A percentile compares a stretch with the other conserved stretches of the same genome.
Evolutionary conservation across 2,329 filamentous ascomycete genomes (phyloP).

Genomic region (Fusarium sp.): DNA sequence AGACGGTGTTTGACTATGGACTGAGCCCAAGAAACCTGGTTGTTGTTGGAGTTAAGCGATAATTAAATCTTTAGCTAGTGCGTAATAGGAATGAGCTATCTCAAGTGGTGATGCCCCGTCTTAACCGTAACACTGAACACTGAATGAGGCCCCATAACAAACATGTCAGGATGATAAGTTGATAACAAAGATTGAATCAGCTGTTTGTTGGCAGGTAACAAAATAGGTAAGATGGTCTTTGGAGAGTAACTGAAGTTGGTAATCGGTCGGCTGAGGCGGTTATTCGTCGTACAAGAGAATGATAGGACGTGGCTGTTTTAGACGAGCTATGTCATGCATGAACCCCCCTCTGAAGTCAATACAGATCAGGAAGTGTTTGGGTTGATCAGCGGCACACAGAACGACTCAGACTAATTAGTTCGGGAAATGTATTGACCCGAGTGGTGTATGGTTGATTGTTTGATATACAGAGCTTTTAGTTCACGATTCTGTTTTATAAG

Average conservation of each 20-base stretch:
- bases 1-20: conserved; percentile 90
- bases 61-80: conserved; percentile 35
- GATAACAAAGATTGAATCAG: conserved; percentile 9
- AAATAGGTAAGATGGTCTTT: conserved; percentile 27
- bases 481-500: neutral
- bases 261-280: conserved; percentile 37
- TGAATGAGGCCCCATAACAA: conserved; percentile 5
- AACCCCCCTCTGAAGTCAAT: conserved; percentile 35
- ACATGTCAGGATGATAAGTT: conserved; percentile 13
- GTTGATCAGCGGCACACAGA: conserved; percentile 27
- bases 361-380: conserved; percentile 21
- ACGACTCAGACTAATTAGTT: conserved; percentile 2
- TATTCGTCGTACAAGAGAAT: conserved; percentile 32
- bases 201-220: conserved; percentile 8
- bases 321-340: conserved; percentile 49
- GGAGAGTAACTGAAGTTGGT: conserved; percentile 24
- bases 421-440: conserved; percentile 11
- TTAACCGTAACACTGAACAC: conserved; percentile 8
- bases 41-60: conserved; percentile 88
- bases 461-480: neutral
- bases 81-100: conserved; percentile 29
- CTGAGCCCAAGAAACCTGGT: conserved; percentile 92
- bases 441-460: neutral
- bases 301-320: conserved; percentile 22
- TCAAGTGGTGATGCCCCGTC: conserved; percentile 14